These are phyloP conservation scores for Komagataella populi DNA, from an alignment of 805 yeast genomes.

Conservation along the genomic window DNA sequence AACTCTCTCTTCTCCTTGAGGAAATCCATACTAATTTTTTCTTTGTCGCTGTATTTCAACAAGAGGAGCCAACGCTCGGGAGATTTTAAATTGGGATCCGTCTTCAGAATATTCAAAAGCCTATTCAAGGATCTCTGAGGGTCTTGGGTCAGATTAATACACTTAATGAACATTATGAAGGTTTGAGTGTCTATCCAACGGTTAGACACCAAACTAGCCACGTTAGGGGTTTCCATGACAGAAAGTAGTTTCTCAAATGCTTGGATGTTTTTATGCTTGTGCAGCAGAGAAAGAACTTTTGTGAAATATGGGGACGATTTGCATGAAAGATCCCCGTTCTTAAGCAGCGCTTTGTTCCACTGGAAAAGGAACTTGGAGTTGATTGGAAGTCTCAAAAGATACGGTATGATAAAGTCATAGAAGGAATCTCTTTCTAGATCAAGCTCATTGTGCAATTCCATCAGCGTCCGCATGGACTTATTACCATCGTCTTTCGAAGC, in stretches of 20 bases:
- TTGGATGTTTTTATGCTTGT: not conserved
- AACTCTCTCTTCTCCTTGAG: not conserved
- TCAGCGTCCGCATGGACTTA: not conserved
- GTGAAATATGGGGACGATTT: not conserved
- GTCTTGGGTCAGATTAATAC: not conserved
- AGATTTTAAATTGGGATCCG: not conserved
- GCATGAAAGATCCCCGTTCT: not conserved
- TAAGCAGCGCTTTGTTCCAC: not conserved
- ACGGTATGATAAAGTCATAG: not conserved
- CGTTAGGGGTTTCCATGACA: not conserved
- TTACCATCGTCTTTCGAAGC: not conserved
- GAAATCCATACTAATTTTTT: not conserved
- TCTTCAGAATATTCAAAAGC: too few species aligned
- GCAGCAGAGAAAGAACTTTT: not conserved
- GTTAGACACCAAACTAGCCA: not conserved
- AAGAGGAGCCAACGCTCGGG: not conserved
- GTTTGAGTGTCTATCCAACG: not conserved
- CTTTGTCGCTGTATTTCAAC: not conserved
- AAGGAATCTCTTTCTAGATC: not conserved
- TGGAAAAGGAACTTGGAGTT: not conserved
- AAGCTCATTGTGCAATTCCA: not conserved
- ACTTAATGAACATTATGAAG: not conserved
- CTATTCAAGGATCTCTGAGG: not conserved
- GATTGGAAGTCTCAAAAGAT: not conserved
- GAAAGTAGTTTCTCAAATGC: not conserved